Evolutionary conservation across 805 yeast species (phyloP).

Genomic region (Metschnikowia santaceciliae): DNA sequence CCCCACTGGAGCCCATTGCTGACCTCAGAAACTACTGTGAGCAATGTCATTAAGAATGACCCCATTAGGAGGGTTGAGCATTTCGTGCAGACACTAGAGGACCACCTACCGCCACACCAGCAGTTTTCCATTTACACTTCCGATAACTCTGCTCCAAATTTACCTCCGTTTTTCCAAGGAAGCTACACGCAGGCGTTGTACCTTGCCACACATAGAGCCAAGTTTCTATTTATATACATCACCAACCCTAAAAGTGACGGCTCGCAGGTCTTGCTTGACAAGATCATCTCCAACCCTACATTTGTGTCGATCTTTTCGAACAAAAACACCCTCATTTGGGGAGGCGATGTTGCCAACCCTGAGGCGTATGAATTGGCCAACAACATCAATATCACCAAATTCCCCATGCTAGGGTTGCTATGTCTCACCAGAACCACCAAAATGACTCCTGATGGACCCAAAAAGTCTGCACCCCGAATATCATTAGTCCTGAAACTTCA

Average conservation of each 20-base stretch:
- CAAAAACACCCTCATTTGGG: conserved; percentile 70
- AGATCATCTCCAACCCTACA: conserved; percentile 48
- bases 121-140: conserved; percentile 12
- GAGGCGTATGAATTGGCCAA: conserved; percentile 84
- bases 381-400: conserved; percentile 62
- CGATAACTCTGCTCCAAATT: conserved; percentile 5
- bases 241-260: conserved; percentile 72
- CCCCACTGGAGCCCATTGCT: conserved; percentile 4
- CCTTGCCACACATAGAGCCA: conserved; percentile 62
- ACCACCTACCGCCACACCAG: conserved; percentile 29
- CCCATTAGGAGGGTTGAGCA: conserved; percentile 52
- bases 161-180: conserved; percentile 58
- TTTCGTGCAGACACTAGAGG: conserved; percentile 52
- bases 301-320: conserved; percentile 39
- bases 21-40: conserved; percentile 12
- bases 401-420: conserved; percentile 80
- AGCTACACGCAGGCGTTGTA: conserved; percentile 79
- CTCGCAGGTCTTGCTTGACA: conserved; percentile 47
- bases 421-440: conserved; percentile 58
- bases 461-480: conserved; percentile 51
- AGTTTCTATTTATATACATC: conserved; percentile 69
- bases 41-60: conserved; percentile 29
- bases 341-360: conserved; percentile 74
- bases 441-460: conserved; percentile 55
- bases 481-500: conserved; percentile 61